Percentiles rank a stretch among this genome's conserved stretches.
Conservation (phyloP, 1,284 basidiomycete genomes). For the Caloboletus inedulis region DNA sequence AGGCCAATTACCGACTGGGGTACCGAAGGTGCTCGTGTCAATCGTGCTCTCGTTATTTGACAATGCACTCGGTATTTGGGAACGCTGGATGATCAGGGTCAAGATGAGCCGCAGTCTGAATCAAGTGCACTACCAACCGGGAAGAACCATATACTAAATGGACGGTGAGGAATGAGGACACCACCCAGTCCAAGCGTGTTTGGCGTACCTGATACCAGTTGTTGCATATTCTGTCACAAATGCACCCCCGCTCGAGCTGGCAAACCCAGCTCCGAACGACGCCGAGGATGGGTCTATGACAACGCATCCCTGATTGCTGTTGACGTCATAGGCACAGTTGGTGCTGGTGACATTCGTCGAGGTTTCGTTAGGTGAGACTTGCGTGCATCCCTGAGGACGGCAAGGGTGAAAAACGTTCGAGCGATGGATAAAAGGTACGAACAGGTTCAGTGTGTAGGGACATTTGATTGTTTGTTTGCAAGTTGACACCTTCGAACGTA, state of each 20-base stretch:
- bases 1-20: constrained; percentile 67
- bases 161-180: background rate
- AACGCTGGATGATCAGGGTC: constrained; percentile 38
- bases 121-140: constrained; percentile 36
- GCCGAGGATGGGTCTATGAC: constrained; percentile 49
- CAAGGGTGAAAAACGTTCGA: constrained; percentile 18
- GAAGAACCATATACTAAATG: constrained; percentile 73
- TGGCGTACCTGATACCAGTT: constrained; percentile 58
- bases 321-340: constrained; percentile 54
- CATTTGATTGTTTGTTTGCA: constrained; percentile 60
- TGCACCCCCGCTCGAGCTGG: constrained; percentile 62
- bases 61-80: constrained; percentile 54
- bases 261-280: constrained; percentile 67
- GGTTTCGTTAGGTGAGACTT: constrained; percentile 47
- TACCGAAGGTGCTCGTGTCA: constrained; percentile 64
- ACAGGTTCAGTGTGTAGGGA: constrained; percentile 60
- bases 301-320: constrained; percentile 62
- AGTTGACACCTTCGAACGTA: constrained; percentile 74
- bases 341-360: constrained; percentile 56
- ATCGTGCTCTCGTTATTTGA: constrained; percentile 52
- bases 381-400: constrained; percentile 48
- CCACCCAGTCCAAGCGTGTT: background rate
- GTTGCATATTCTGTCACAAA: constrained; percentile 70
- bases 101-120: background rate
- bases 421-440: constrained; percentile 6